Conservation (phyloP, 78 protist genomes). For the Dictyostelium intermedium region DNA sequence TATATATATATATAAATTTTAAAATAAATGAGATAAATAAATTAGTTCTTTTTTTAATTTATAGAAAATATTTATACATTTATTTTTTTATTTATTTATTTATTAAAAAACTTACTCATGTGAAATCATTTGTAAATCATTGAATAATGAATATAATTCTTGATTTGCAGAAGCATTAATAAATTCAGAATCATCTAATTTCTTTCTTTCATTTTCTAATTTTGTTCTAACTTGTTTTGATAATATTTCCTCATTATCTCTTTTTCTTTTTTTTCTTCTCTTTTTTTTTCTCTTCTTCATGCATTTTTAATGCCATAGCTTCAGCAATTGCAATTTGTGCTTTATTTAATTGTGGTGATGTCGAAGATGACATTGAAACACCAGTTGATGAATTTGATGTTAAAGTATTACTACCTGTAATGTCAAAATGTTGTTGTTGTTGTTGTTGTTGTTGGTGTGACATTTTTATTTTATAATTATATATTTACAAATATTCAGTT, state of each 20-base stretch:
- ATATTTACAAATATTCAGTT: too few species aligned
- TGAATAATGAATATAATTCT: constrained; percentile 83
- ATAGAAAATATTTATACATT: too few species aligned
- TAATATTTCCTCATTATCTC: constrained; percentile 55
- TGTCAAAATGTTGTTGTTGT: constrained; percentile 3
- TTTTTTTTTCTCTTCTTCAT: constrained; percentile 63
- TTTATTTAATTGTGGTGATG: constrained; percentile 32
- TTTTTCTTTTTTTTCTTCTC: constrained; percentile 67
- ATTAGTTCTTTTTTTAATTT: too few species aligned
- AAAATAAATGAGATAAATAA: too few species aligned
- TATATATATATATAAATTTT: background rate
- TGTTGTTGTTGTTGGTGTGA: background rate
- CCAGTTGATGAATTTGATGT: background rate
- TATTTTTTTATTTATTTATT: background rate
- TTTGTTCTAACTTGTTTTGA: constrained; percentile 33
- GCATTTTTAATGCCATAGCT: constrained; percentile 57
- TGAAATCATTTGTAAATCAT: constrained; percentile 88
- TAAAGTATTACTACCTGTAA: background rate
- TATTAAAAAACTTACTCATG: constrained; percentile 58
- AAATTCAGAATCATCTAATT: constrained; percentile 73
- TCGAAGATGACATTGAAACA: background rate
- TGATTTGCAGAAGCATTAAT: constrained; percentile 33
- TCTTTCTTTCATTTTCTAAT: constrained; percentile 48
- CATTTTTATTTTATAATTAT: background rate
- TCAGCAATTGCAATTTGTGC: constrained; percentile 66